These are phyloP conservation scores for Umbelopsis sp. DNA, from an alignment of 371 early-diverging fungal species.

Conservation along the genomic window DNA sequence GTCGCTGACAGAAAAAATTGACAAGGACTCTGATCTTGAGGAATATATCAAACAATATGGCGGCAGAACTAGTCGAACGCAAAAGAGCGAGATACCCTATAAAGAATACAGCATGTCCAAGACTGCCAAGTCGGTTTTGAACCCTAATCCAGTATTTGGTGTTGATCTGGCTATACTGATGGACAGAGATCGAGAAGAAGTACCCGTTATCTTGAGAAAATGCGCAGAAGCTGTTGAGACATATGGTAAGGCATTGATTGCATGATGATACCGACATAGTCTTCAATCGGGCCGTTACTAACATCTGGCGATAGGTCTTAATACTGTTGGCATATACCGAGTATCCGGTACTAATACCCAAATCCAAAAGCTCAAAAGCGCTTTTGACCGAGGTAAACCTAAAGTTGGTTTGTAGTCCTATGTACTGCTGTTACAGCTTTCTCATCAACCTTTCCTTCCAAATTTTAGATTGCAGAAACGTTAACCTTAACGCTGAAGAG, in stretches of 20 bases:
- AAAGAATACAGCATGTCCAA: constrained; percentile 62
- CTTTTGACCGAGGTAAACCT: constrained; percentile 71
- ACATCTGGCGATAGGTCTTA: constrained; percentile 45
- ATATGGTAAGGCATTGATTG: constrained; percentile 57
- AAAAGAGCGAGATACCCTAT: constrained; percentile 58
- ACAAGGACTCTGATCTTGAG: constrained; percentile 60
- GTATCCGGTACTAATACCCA: constrained; percentile 74
- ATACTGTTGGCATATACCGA: constrained; percentile 86
- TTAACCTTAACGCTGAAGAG: constrained; percentile 41
- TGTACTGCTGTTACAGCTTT: background rate
- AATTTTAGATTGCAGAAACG: background rate
- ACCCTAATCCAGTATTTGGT: constrained; percentile 73
- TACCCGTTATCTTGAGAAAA: constrained; percentile 76
- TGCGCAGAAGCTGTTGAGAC: constrained; percentile 83
- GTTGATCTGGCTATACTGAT: constrained; percentile 62
- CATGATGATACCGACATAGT: no score
- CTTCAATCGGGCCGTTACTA: no score
- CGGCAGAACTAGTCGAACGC: constrained; percentile 35
- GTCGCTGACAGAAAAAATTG: constrained; percentile 60
- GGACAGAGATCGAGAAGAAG: constrained; percentile 68
- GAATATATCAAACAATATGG: constrained; percentile 42
- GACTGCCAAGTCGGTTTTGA: constrained; percentile 55
- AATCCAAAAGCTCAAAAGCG: constrained; percentile 67
- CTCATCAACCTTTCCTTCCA: background rate
- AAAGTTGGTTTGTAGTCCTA: constrained; percentile 1